Percentiles rank a stretch among this genome's conserved stretches.
These are phyloP conservation scores for Sarocladium oryzae DNA, from an alignment of 2,329 filamentous ascomycete genomes.

Conservation along the genomic window DNA sequence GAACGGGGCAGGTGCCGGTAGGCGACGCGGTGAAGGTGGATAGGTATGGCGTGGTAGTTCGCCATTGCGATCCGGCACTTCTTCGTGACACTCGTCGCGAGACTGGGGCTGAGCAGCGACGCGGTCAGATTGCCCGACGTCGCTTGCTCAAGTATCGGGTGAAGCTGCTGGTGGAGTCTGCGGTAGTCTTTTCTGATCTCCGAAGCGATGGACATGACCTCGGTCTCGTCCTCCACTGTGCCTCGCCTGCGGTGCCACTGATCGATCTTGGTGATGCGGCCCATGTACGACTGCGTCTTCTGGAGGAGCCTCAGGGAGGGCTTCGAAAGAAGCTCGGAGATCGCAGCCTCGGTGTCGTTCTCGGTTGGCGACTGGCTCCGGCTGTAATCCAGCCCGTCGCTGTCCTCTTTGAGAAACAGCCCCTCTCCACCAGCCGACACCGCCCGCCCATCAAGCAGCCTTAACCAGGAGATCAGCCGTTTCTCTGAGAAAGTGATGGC, in stretches of 20 bases:
- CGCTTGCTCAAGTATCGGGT: slow-evolving; percentile 49
- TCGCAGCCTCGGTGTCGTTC: slow-evolving; percentile 39
- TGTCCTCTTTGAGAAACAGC: slow-evolving; percentile 42
- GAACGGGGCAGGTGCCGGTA: slow-evolving; percentile 48
- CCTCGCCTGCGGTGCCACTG: slow-evolving; percentile 49
- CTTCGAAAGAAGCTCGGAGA: slow-evolving; percentile 49
- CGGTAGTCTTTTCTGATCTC: slow-evolving; percentile 44
- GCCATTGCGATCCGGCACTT: slow-evolving; percentile 50
- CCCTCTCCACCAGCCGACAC: slow-evolving; percentile 51
- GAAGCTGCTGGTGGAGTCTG: slow-evolving; percentile 42
- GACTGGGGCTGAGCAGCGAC: slow-evolving; percentile 39
- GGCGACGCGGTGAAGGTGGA: slow-evolving; percentile 51
- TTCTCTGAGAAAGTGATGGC: slow-evolving; percentile 34
- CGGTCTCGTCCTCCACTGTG: slow-evolving; percentile 51
- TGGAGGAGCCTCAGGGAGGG: slow-evolving; percentile 51
- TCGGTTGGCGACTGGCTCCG: slow-evolving; percentile 18
- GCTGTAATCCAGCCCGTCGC: slow-evolving; percentile 17
- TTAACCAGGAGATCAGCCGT: slow-evolving; percentile 47
- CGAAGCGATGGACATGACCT: slow-evolving; percentile 48
- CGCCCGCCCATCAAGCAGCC: slow-evolving; percentile 47
- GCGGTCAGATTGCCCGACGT: slow-evolving; percentile 43
- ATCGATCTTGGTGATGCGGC: slow-evolving; percentile 49
- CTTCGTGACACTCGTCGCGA: slow-evolving; percentile 43
- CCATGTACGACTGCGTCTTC: slow-evolving; percentile 51
- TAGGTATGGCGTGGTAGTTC: slow-evolving; percentile 49